A percentile compares a stretch with the other conserved stretches of the same genome.
These are phyloP conservation scores for Telopea speciosissima DNA, from an alignment of 177 flowering plant genomes.

Conservation along the genomic window DNA sequence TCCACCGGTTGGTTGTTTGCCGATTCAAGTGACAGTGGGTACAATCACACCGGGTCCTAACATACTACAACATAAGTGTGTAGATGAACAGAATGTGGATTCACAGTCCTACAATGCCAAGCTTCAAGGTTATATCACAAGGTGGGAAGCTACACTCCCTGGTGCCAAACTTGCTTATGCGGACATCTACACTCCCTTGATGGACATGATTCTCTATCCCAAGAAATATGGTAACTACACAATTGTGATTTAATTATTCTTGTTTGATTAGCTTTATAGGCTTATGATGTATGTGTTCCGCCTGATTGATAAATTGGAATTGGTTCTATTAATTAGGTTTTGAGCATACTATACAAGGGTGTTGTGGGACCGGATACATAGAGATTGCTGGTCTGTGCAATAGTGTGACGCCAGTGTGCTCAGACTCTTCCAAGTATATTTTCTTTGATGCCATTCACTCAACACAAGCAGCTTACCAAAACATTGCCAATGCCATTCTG, in stretches of 20 bases:
- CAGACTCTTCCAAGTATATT: constrained; percentile 18
- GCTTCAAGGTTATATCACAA: constrained; percentile 17
- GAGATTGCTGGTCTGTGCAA: constrained; percentile 22
- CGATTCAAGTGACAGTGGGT: constrained; percentile 19
- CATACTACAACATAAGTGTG: constrained; percentile 17
- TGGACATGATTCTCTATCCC: constrained; percentile 30
- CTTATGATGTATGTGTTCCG: no score
- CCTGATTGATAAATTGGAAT: no score
- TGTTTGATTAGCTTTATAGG: not conserved
- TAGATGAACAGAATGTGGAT: constrained; percentile 21
- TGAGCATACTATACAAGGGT: constrained; percentile 16
- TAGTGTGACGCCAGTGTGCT: not conserved
- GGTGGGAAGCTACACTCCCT: constrained; percentile 13
- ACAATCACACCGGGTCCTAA: constrained; percentile 6
- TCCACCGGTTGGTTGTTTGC: constrained; percentile 34
- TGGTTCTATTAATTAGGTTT: constrained; percentile 19
- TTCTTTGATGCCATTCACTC: no score
- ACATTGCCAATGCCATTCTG: no score
- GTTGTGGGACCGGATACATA: constrained; percentile 27
- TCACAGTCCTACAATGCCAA: constrained; percentile 27
- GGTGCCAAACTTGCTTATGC: constrained; percentile 18
- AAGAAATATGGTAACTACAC: constrained; percentile 26
- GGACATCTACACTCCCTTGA: constrained; percentile 25
- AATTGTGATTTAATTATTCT: no score
- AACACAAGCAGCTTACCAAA: no score